These are phyloP conservation scores for Chloris gayana DNA, from an alignment of 176 grass and related monocot genomes.

Conservation along the genomic window DNA sequence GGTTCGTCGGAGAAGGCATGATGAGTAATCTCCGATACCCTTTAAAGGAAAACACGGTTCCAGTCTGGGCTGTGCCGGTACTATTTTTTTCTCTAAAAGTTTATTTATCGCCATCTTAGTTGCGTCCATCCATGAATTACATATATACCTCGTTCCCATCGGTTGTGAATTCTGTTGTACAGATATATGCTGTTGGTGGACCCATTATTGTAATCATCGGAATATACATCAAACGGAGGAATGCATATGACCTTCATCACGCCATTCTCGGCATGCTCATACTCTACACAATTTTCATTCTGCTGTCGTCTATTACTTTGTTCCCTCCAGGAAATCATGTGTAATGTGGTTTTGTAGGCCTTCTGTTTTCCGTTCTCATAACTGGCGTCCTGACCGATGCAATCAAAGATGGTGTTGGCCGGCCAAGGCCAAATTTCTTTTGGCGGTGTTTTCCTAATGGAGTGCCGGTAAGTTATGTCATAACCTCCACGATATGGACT, in stretches of 20 bases:
- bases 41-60: constrained; percentile 75
- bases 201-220: constrained; percentile 58
- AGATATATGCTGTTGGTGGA: constrained; percentile 64
- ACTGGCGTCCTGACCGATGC: constrained; percentile 78
- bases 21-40: constrained; percentile 77
- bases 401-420: constrained; percentile 73
- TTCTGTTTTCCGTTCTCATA: constrained; percentile 74
- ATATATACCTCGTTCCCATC: constrained; percentile 9
- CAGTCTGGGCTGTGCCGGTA: constrained; percentile 85
- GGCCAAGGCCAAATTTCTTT: constrained; percentile 82
- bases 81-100: constrained; percentile 11
- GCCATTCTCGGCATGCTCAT: constrained; percentile 54
- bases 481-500: too few species aligned
- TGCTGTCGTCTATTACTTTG: not conserved
- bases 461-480: constrained; percentile 28
- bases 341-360: constrained; percentile 40
- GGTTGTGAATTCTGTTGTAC: constrained; percentile 7
- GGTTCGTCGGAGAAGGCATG: constrained; percentile 75
- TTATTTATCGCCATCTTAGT: constrained; percentile 3
- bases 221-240: constrained; percentile 72
- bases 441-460: constrained; percentile 85
- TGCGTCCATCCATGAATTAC: not conserved
- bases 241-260: constrained; percentile 86
- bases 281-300: not conserved
- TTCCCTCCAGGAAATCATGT: too few species aligned